Evolutionary conservation across 2,329 filamentous ascomycete species (phyloP), one percentile per base, ranked within the genome.

Genomic region (Nothophoma quercina): DNA sequence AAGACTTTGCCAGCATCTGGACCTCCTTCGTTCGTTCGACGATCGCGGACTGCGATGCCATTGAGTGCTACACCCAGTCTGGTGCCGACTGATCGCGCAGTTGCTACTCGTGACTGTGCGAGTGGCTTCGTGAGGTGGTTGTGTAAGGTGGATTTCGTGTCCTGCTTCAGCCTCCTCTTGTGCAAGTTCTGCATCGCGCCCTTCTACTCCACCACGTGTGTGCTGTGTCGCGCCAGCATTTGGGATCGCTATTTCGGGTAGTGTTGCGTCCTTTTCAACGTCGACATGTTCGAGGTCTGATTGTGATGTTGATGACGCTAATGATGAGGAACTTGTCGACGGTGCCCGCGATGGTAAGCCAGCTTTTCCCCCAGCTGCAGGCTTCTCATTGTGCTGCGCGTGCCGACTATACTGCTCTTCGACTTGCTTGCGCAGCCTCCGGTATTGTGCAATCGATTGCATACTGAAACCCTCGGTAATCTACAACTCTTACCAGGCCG

Each of bases 1-100:
- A 77, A 76, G 3, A 76, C 72, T 42, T 72, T 65, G 5, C 73
- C 73, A 3, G 63, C 60, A 6, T 71, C 72, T 2, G 72, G 68
- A 10, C 36, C 46, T 13, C 42, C 41, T 59, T 76, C 72, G 21
- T 66, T 62, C 7, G 72, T 75, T 5, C 52, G 66, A 9, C 73
- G 64, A 26, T 66, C 63, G 28, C 74, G 69, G 8, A 74, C 67
- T 22, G 73, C 58, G 40, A 77, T 68, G 32, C 75, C 74, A 2
- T 73, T 75, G 16, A 77, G 49, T 4, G 67, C 59, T 10, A 53
- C 51, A 0, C 73, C 73, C 1, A 76, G 62, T n/a, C 66, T 67
- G 1, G 68, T 68, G 7, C 71, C 68, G 12, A 58, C 51, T 7
- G 68, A 71, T 16, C 66, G 62, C 21, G 67, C 67, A 0, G 70